Evolutionary conservation across 2,329 filamentous ascomycete species (phyloP).

Genomic region (Berkeleyomyces rouxiae): DNA sequence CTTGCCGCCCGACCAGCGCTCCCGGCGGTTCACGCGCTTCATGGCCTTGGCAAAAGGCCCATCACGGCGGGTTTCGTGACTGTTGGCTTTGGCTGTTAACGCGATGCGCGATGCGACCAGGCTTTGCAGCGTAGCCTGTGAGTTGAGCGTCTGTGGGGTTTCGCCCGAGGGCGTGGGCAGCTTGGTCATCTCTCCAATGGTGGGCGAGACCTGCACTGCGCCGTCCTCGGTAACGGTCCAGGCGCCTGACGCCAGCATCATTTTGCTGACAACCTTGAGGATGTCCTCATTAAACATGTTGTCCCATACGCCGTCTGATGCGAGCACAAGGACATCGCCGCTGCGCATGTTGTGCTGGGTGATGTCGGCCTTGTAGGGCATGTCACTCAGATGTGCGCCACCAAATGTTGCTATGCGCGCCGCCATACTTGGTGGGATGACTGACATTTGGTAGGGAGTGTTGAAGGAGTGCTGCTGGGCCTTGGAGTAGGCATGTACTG

Average conservation of each 20-base stretch:
- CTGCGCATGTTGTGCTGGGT: conserved; percentile 63
- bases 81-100: conserved; percentile 67
- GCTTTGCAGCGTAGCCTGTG: conserved; percentile 49
- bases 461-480: conserved; percentile 96
- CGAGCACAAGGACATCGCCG: conserved; percentile 85
- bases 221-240: conserved; percentile 48
- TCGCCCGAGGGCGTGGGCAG: conserved; percentile 17
- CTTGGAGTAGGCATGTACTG: conserved; percentile 65
- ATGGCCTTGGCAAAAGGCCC: conserved; percentile 93
- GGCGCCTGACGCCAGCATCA: conserved; percentile 58
- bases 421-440: conserved; percentile 66
- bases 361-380: conserved; percentile 68
- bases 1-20: conserved; percentile 83
- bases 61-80: conserved; percentile 63
- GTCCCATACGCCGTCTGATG: conserved; percentile 90
- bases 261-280: conserved; percentile 57
- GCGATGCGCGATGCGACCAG: conserved; percentile 65
- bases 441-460: conserved; percentile 84
- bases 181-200: conserved; percentile 34
- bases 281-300: conserved; percentile 88
- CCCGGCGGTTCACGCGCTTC: conserved; percentile 68
- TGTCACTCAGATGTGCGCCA: conserved; percentile 62
- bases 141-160: conserved; percentile 2
- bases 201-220: conserved; percentile 46
- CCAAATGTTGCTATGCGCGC: conserved; percentile 72